phyloP scores from a whole-genome alignment of 1,284 basidiomycete genomes.

The Apiotrichum veenhuisii region DNA sequence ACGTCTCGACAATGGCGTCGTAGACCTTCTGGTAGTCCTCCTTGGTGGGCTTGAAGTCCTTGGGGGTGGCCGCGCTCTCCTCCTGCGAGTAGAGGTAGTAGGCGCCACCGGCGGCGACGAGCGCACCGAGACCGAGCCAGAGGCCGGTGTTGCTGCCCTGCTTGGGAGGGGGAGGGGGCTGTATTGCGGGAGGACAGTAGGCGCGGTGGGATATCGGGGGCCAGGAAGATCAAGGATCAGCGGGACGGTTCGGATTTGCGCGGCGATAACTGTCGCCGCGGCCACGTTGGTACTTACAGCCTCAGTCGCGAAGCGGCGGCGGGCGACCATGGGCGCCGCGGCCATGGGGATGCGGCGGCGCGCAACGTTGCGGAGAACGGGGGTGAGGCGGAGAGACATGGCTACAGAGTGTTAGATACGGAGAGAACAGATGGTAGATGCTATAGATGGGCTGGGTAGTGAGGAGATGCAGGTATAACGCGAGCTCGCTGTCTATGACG shows the following conservation, averaged over 20 bases:
- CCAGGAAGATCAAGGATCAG: background rate
- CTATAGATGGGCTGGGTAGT: too few species aligned
- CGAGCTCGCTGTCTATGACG: too few species aligned
- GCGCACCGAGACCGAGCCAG: constrained; percentile 31
- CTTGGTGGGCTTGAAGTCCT: constrained; percentile 51
- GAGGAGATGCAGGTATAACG: too few species aligned
- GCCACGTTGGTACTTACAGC: constrained; percentile 25
- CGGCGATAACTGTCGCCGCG: background rate
- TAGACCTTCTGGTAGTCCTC: constrained; percentile 91
- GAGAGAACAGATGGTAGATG: too few species aligned
- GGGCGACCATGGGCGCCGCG: constrained; percentile 21
- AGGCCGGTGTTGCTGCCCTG: constrained; percentile 25
- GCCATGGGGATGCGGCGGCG: constrained; percentile 21
- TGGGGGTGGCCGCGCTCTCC: constrained; percentile 51
- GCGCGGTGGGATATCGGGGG: constrained; percentile 16
- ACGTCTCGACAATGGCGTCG: constrained; percentile 70
- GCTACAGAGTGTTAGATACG: background rate
- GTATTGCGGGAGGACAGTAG: constrained; percentile 8
- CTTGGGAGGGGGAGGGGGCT: constrained; percentile 33
- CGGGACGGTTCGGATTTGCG: background rate
- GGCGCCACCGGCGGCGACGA: constrained; percentile 39
- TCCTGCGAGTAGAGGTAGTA: constrained; percentile 47
- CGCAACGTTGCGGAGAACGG: constrained; percentile 29
- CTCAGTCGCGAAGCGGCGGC: constrained; percentile 33
- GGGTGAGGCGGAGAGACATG: constrained; percentile 38